Conservation (phyloP, 306 rosid species). For the Malus sieversii region DNA sequence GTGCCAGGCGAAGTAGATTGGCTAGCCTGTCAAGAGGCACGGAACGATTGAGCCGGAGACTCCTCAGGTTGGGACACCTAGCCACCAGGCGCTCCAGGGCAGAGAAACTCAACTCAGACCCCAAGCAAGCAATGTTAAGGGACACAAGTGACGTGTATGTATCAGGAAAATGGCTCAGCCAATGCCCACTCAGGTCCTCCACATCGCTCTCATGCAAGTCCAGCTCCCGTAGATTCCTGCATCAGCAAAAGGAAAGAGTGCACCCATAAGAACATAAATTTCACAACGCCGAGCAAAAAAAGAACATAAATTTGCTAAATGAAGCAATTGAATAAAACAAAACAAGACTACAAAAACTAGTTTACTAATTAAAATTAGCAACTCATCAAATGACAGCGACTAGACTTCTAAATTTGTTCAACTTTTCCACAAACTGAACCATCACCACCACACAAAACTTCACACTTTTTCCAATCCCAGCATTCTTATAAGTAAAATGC, state of each 20-base stretch:
- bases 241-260: conserved; percentile 6
- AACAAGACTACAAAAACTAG: neutral
- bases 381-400: neutral
- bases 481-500: neutral
- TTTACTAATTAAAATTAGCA: neutral
- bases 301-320: neutral
- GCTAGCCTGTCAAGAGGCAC: conserved; percentile 72
- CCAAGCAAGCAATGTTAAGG: conserved; percentile 73
- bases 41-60: conserved; percentile 75
- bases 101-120: conserved; percentile 69
- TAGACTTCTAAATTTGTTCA: neutral
- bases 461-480: neutral
- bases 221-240: conserved; percentile 79
- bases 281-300: neutral
- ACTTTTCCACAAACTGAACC: neutral
- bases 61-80: conserved; percentile 70
- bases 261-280: conserved; percentile 9
- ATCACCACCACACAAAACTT: neutral
- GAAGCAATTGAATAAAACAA: neutral
- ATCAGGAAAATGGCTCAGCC: conserved; percentile 95
- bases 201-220: conserved; percentile 90
- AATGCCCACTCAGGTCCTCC: conserved; percentile 83
- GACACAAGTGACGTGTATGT: conserved; percentile 75
- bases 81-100: conserved; percentile 79
- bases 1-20: conserved; percentile 55